These are phyloP conservation scores for Populus euphratica DNA, from an alignment of 345 rosid genomes.

Conservation along the genomic window DNA sequence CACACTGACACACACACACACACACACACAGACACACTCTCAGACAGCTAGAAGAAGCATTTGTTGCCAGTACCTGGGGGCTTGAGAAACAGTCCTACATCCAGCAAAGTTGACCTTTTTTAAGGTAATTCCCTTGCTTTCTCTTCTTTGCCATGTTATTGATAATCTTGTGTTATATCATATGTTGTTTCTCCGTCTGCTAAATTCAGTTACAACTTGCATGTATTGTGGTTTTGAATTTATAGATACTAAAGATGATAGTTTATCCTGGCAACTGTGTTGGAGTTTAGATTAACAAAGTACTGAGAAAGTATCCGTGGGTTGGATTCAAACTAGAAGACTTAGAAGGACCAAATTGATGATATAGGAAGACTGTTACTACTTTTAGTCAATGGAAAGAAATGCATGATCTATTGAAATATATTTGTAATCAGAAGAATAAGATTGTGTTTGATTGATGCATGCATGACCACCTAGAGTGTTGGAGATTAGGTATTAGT, in stretches of 20 bases:
- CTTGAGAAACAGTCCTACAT: not conserved
- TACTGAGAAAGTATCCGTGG: not conserved
- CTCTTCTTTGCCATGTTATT: not conserved
- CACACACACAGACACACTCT: no score
- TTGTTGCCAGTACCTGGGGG: not conserved
- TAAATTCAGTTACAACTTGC: not conserved
- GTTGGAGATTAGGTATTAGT: no score
- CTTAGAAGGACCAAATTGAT: no score
- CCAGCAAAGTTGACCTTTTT: not conserved
- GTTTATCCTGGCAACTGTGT: not conserved
- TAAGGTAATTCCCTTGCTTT: not conserved
- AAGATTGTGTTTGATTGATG: no score
- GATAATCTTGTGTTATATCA: not conserved
- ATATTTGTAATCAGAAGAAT: no score
- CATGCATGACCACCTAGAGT: no score
- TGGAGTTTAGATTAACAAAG: not conserved
- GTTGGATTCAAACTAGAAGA: no score
- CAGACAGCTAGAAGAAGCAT: not conserved
- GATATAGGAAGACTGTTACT: no score
- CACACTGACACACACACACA: no score
- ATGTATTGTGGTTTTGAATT: not conserved
- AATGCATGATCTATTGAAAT: no score
- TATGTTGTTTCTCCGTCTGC: not conserved
- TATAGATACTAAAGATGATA: not conserved
- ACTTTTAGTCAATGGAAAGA: no score